Base-by-base conservation (phyloP, 2,329 filamentous ascomycete genomes). In the Gliomastix tumulicola region DNA sequence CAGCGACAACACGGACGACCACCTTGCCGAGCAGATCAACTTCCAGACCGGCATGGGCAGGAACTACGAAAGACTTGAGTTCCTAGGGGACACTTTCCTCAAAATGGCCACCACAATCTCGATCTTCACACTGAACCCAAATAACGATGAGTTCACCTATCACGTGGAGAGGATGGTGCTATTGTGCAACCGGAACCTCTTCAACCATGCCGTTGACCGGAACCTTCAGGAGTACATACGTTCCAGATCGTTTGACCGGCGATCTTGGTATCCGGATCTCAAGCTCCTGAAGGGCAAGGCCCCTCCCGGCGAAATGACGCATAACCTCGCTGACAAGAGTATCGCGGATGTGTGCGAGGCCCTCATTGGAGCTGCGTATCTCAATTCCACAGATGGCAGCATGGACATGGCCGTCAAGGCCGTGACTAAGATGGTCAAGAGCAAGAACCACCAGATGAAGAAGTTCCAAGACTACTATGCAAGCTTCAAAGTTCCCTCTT, bases 61-160 rank as follows among this genome's bases (percentile, higher is more conserved):
- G 27, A 97, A 95, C 44, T 96, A 96, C 51, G 84, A 97, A 49
- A 70, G 84, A 5, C 65, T 94, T 0, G 90, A 97, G 53, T 94
- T 94, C 46, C 63, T 96, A 0, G 92, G 92, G 0, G 90, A 97
- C 50, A 79, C 79, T 0, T 68, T 94, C 3, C 67, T 97, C 27
- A 97, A 97, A 50, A 97, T 96, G 81, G 87, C 86, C 10, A 96
- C 90, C 0, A 90, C 89, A 0, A 88, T 98, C 36, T 81, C 88
- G 1, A 68, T 94, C 1, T 97, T 84, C 53, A 82, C 83, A 1
- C 71, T 79, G 20, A 79, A 84, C 16, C 87, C 88, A 0, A 75
- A 84, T 33, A 78, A 84, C 42, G 79, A 88, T 45, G 92, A 98
- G 52, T 94, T 82, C 34, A 79, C 86, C 38, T 92, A 86, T 48